These are phyloP conservation scores for Coelastrella sp. DNA, from an alignment of 139 green algal genomes.

Conservation along the genomic window DNA sequence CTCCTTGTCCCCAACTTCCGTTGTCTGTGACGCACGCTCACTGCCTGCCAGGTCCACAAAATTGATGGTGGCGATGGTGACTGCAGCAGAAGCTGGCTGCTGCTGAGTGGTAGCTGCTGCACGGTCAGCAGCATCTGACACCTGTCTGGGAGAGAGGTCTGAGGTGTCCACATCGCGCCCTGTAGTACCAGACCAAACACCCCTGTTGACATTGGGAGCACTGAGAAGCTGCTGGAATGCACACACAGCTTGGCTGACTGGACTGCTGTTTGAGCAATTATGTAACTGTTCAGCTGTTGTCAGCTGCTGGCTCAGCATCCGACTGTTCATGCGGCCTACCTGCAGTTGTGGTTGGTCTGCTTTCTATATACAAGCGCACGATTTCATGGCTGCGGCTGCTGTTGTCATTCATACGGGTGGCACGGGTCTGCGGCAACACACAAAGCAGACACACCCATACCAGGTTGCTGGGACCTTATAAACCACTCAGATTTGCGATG, in stretches of 20 bases:
- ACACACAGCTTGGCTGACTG: too few species aligned
- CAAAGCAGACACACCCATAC: not conserved
- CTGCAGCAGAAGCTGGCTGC: not conserved
- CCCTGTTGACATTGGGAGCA: too few species aligned
- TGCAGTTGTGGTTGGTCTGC: constrained; percentile 48
- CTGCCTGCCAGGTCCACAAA: constrained; percentile 94
- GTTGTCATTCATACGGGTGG: constrained; percentile 96
- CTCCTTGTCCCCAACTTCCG: constrained; percentile 67
- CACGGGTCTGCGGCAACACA: constrained; percentile 70
- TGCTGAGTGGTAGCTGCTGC: not conserved
- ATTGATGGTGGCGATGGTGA: constrained; percentile 66
- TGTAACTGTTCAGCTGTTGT: too few species aligned
- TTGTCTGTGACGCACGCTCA: constrained; percentile 87
- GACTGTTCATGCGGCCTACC: not conserved
- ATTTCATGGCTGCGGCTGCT: constrained; percentile 91
- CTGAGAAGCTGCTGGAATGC: too few species aligned
- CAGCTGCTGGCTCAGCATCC: too few species aligned
- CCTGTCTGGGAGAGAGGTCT: not conserved
- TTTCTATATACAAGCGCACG: constrained; percentile 74
- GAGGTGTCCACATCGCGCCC: not conserved
- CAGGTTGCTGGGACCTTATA: too few species aligned
- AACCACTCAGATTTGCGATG: not conserved
- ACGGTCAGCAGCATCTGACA: constrained; percentile 7
- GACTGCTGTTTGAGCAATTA: too few species aligned
- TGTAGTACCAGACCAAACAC: not conserved